These are phyloP conservation scores for Parietaria judaica DNA, from an alignment of 306 rosid genomes.

Conservation along the genomic window DNA sequence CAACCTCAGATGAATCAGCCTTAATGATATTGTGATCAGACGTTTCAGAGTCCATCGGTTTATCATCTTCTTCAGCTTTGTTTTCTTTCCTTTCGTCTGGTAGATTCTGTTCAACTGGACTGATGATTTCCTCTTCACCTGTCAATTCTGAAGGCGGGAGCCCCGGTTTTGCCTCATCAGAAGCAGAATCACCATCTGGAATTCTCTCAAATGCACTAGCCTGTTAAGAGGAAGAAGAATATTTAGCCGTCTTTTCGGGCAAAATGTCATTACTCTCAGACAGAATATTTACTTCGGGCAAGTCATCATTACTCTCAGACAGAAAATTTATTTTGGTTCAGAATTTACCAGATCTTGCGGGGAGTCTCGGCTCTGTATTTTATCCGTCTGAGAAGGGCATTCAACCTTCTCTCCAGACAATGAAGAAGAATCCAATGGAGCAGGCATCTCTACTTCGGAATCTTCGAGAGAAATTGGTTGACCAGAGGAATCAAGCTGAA, in stretches of 20 bases:
- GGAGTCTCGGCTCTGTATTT: slow-evolving; percentile 1
- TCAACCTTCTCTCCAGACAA: slow-evolving; percentile 7
- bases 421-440: not conserved
- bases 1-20: slow-evolving; percentile 9
- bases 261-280: slow-evolving; percentile 1
- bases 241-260: not conserved
- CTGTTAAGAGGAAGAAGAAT: not conserved
- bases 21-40: slow-evolving; percentile 8
- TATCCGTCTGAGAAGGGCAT: not conserved
- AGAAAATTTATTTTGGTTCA: slow-evolving; percentile 5
- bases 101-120: slow-evolving; percentile 1
- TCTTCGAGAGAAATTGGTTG: slow-evolving; percentile 8
- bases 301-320: not conserved
- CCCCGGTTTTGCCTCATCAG: not conserved
- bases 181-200: slow-evolving; percentile 9
- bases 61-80: slow-evolving; percentile 7
- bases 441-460: slow-evolving; percentile 8
- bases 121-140: not conserved
- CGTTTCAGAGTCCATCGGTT: slow-evolving; percentile 7
- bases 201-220: not conserved
- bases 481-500: slow-evolving; percentile 5
- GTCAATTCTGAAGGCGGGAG: not conserved
- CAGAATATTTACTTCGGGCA: slow-evolving; percentile 6
- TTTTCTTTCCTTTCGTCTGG: slow-evolving; percentile 11
- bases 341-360: slow-evolving; percentile 6